Evolutionary conservation across 805 yeast species (phyloP), one percentile per base, ranked within the genome.

Genomic region (Starmerella roubikii): DNA sequence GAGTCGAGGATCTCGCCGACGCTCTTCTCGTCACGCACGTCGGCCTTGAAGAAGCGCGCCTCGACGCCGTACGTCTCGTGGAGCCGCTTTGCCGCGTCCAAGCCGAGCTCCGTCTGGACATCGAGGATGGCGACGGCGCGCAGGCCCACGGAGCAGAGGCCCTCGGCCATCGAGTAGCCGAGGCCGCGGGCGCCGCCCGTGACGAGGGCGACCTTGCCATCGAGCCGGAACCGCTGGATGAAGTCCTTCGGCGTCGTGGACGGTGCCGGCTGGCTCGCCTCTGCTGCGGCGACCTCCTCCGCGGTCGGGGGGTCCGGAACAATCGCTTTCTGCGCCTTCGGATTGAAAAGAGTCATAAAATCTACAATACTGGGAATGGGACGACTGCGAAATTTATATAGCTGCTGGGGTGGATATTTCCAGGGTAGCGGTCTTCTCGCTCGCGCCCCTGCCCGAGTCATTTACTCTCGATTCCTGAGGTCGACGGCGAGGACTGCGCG

Each of bases 141-240:
- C 58, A 76, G 50, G 62, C 70, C 67, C 23, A 62, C 66, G 28
- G 64, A 72, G 54, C 77, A 59, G 34, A 74, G 64, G 16, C 78
- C 78, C 56, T 77, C 71, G 40, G 77, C 70, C 61, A 75, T 61
- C 31, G 73, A 69, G 39, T 70, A 64, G 20, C 78, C 77, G 47
- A 76, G 67, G 28, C 81, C 81, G 28, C 81, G 74, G 37, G 78
- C 75, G 30, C 80, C 81, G 32, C 81, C 81, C 35, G 81, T 75
- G 40, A 75, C 62, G 24, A 75, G 62, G 42, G 74, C 79, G 38
- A 75, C 68, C 61, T 71, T 70, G 39, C 78, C 79, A 50, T 72
- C 78, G 48, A 75, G 66, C 47, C 76, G 64, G 61, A 73, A 74
- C 39, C 54, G 50, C 45, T 35, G 20, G 36, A 62, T 39, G 43